Conservation (phyloP, 2,329 filamentous ascomycete genomes). For the Ceratocystis ficicola region DNA sequence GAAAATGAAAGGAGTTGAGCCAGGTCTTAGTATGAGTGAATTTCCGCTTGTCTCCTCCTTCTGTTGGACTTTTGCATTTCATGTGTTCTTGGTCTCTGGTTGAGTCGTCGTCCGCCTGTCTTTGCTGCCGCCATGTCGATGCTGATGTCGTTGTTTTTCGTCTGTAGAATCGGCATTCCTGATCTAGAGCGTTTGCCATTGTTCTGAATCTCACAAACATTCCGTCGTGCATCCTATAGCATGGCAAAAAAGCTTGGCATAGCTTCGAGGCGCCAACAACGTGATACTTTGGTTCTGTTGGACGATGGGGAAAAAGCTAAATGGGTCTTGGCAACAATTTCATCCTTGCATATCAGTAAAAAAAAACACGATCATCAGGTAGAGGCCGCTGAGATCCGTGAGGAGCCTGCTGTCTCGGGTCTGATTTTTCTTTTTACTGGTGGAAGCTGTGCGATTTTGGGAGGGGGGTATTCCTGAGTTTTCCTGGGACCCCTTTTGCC, state of each 20-base stretch:
- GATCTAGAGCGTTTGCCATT: not conserved
- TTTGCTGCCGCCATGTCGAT: not conserved
- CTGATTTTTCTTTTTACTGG: not conserved
- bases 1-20: not conserved
- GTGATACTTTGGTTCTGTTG: not conserved
- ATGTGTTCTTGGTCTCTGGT: not conserved
- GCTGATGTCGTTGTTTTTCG: not conserved
- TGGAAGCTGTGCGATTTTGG: not conserved
- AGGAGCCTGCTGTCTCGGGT: slow-evolving; percentile 7
- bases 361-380: not conserved
- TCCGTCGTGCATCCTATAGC: slow-evolving; percentile 10
- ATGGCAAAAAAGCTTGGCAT: slow-evolving; percentile 15
- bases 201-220: slow-evolving; percentile 9
- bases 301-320: slow-evolving; percentile 10
- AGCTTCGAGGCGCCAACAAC: slow-evolving; percentile 1
- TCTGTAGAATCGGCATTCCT: not conserved
- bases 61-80: not conserved
- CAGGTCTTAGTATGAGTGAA: slow-evolving; percentile 3
- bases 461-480: not conserved
- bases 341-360: slow-evolving; percentile 10
- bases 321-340: slow-evolving; percentile 13
- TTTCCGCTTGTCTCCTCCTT: not conserved
- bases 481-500: slow-evolving; percentile 7
- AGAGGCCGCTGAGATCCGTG: not conserved
- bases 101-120: not conserved